Percentiles rank a stretch among this genome's conserved stretches.
Conservation (phyloP, 2,329 filamentous ascomycete genomes). For the Colletotrichum falcatum region DNA sequence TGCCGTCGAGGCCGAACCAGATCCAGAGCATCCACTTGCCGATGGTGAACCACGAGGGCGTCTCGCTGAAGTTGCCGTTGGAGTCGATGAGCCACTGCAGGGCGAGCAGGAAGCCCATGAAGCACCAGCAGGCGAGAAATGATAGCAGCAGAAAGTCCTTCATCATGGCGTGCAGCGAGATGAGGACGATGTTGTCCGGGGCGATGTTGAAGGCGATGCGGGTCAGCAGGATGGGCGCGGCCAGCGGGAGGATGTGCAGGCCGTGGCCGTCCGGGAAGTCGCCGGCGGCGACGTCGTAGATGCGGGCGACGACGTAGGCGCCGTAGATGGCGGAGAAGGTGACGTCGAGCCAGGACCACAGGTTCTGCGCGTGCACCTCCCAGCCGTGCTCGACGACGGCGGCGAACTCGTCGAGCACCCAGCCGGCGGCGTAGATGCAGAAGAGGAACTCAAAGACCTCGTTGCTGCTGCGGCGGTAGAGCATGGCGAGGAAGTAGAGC, state of each 20-base stretch:
- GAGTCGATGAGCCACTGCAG: conserved; percentile 70
- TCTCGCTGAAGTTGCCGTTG: conserved; percentile 45
- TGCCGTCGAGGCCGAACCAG: conserved; percentile 80
- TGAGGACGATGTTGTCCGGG: conserved; percentile 81
- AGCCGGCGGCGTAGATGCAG: conserved; percentile 73
- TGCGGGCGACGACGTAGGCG: conserved; percentile 70
- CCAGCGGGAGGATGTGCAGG: conserved; percentile 73
- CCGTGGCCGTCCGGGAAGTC: conserved; percentile 61
- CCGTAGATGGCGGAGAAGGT: conserved; percentile 73
- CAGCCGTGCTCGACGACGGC: conserved; percentile 73
- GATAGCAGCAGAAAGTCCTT: conserved; percentile 77
- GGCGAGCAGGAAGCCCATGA: conserved; percentile 77
- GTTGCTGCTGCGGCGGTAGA: conserved; percentile 62
- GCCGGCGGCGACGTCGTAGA: conserved; percentile 61
- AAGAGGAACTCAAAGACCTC: conserved; percentile 70
- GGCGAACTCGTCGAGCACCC: conserved; percentile 75
- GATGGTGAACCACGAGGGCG: conserved; percentile 64
- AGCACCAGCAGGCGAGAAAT: conserved; percentile 67
- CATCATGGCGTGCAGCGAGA: conserved; percentile 80
- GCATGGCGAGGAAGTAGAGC: conserved; percentile 75
- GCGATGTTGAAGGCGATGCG: conserved; percentile 79
- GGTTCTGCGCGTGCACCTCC: conserved; percentile 79
- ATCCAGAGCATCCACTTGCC: conserved; percentile 85
- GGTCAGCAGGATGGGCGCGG: conserved; percentile 76
- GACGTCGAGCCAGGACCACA: conserved; percentile 82